Conservation (phyloP, 2,329 filamentous ascomycete genomes). For the Cercospora berteroae region DNA sequence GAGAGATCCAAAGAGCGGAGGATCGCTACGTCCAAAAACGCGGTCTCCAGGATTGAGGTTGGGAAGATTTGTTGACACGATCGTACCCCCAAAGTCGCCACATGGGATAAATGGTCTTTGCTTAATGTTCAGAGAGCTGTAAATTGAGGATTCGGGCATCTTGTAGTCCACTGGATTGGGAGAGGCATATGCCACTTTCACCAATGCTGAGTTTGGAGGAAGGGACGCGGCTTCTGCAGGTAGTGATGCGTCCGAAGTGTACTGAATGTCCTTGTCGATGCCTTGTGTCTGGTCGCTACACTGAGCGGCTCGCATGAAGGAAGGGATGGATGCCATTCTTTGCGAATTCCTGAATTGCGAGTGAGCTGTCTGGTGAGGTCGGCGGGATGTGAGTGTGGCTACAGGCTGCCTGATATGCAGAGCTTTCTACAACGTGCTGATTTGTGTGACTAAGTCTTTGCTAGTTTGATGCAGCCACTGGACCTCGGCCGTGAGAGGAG, state of each 20-base stretch:
- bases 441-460: neutral
- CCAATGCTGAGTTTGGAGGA: conserved; percentile 40
- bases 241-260: conserved; percentile 32
- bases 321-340: neutral
- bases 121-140: conserved; percentile 38
- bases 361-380: neutral
- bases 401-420: neutral
- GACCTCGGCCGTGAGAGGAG: neutral
- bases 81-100: conserved; percentile 54
- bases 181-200: conserved; percentile 46
- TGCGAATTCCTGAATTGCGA: neutral
- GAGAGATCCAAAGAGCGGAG: conserved; percentile 38
- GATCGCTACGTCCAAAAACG: conserved; percentile 42
- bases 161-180: conserved; percentile 56
- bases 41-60: conserved; percentile 39
- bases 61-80: conserved; percentile 40
- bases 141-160: conserved; percentile 43
- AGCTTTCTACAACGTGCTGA: neutral
- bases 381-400: too few species aligned
- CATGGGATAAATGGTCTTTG: conserved; percentile 46
- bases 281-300: conserved; percentile 32
- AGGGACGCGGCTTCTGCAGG: conserved; percentile 25
- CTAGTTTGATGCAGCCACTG: neutral
- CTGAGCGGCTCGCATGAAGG: conserved; percentile 33
- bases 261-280: conserved; percentile 38